Conservation (phyloP, 768 basidiomycete genomes). For the Mycena amicta region DNA sequence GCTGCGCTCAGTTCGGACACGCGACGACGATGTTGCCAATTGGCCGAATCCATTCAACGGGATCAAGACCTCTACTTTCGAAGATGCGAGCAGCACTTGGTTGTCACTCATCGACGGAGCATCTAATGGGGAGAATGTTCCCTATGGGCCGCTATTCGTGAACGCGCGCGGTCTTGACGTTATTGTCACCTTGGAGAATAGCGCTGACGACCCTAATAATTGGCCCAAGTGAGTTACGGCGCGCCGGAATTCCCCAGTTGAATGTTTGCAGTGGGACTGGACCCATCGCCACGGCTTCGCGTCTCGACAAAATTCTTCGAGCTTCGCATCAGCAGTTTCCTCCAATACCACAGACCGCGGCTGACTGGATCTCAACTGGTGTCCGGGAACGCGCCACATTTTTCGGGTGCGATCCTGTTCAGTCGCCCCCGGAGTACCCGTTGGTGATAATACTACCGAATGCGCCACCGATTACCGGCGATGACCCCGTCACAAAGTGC, state of each 20-base stretch:
- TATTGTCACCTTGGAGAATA: constrained; percentile 74
- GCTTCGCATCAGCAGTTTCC: constrained; percentile 64
- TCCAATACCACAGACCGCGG: constrained; percentile 55
- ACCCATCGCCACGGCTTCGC: constrained; percentile 45
- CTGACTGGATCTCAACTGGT: constrained; percentile 58
- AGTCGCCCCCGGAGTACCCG: constrained; percentile 58
- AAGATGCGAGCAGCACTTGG: constrained; percentile 53
- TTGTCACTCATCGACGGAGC: constrained; percentile 73
- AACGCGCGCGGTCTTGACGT: constrained; percentile 71
- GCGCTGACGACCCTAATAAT: constrained; percentile 54
- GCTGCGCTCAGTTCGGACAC: constrained; percentile 49
- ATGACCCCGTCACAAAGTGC: constrained; percentile 67
- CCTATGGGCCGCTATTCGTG: constrained; percentile 71
- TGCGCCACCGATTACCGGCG: constrained; percentile 67
- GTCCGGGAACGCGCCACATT: constrained; percentile 73
- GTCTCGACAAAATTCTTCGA: constrained; percentile 46
- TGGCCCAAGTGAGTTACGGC: constrained; percentile 68
- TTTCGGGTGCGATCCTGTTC: constrained; percentile 70
- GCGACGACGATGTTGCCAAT: constrained; percentile 63
- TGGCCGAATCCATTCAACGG: constrained; percentile 69
- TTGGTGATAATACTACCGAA: constrained; percentile 78
- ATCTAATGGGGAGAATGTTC: constrained; percentile 71
- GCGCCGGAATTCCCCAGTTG: neutral
- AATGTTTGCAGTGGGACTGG: constrained; percentile 51
- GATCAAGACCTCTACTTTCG: constrained; percentile 49